Evolutionary conservation across 2,329 filamentous ascomycete species (phyloP), one percentile per base, ranked within the genome.

Genomic region (Pseudogymnoascus sp.): DNA sequence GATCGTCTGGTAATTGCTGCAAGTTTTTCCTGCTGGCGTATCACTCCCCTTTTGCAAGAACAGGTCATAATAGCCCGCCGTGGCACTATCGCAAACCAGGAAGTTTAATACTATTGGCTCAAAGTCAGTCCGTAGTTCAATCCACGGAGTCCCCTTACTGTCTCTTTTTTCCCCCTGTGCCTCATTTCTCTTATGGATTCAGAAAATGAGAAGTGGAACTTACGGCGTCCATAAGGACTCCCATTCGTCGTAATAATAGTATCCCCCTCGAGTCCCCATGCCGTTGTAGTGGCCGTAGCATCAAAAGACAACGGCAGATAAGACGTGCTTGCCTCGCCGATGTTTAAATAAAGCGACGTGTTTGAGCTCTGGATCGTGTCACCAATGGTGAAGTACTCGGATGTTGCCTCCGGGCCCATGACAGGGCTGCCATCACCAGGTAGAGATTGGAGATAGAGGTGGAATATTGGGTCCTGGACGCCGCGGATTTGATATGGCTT

Each of bases 1-100:
- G 61, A 83, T 72, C 29, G 78, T 81, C 73, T 82, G 79, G 63
- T 78, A 81, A 68, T 82, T 82, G 65, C 77, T 82, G 66, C 80
- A 83, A 4, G 74, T 78, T 69, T 72, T 73, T 1, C 78, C 79
- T 59, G 74, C 76, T 1, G 80, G 80, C 36, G 72, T 73, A 39
- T 79, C 78, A 58, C 75, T 79, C 1, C 80, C 79, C 1, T 78
- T 82, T 71, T 83, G 80, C 50, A 83, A 70, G 65, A 77, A 83
- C 11, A 82, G 66, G 69, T 80, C 77, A 70, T 78, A 82, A 58
- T 79, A 81, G 11, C 66, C 66, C 24, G 62, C 64, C 1, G 68
- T 72, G 10, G 73, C 72, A 10, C 77, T 69, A 63, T 75, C 71
- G 66, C 80, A 83, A 9, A 74, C 79, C 2, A 82, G 69, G 68